phyloP scores from a whole-genome alignment of 2,329 filamentous ascomycete genomes.

The Passalora sequoiae region DNA sequence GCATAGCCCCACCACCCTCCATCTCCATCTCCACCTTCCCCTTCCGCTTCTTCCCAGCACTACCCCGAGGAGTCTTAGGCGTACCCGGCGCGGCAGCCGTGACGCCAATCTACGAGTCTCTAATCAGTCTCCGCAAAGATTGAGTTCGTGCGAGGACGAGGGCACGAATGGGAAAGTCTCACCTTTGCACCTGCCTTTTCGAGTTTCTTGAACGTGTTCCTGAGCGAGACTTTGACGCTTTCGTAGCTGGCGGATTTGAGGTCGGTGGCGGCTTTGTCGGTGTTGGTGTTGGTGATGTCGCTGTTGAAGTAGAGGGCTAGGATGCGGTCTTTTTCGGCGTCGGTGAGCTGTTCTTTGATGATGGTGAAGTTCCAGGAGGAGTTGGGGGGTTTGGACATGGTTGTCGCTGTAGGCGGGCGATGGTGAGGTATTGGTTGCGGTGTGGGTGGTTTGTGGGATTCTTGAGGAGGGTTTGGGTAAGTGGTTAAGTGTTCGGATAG shows the following conservation, averaged over 20 bases:
- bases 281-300: background rate
- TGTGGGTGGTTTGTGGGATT: background rate
- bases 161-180: no score
- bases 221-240: slow-evolving; percentile 15
- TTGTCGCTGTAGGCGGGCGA: background rate
- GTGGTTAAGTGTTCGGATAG: no score
- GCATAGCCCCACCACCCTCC: slow-evolving; percentile 2
- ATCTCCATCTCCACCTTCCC: slow-evolving; percentile 4
- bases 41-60: slow-evolving; percentile 18
- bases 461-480: no score
- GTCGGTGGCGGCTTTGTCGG: slow-evolving; percentile 14
- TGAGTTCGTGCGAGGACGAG: no score
- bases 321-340: slow-evolving; percentile 3
- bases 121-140: no score
- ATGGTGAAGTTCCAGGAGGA: background rate
- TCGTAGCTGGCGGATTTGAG: slow-evolving; percentile 15
- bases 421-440: background rate
- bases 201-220: slow-evolving; percentile 18
- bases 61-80: slow-evolving; percentile 2
- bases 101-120: slow-evolving; percentile 5
- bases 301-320: background rate
- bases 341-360: background rate
- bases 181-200: slow-evolving; percentile 17
- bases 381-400: slow-evolving; percentile 1
- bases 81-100: background rate